Evolutionary conservation across 495 filamentous ascomycete species (phyloP), one percentile per base, ranked within the genome.

Genomic region (Endocarpon pusillum): DNA sequence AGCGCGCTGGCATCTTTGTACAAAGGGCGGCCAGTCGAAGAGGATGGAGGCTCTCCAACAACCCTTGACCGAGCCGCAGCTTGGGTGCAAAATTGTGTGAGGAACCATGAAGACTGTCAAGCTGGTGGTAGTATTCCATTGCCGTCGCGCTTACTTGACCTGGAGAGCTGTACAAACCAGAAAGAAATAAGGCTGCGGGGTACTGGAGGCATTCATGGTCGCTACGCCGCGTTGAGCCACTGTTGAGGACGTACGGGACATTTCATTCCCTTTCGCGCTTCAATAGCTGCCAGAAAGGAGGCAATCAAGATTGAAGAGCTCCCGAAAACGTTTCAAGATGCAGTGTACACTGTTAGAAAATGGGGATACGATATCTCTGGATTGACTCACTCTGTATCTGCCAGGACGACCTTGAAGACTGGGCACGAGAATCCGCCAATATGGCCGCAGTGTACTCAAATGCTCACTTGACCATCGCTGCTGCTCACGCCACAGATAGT

Each of bases 341-440:
- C 34, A n/a, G 26, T 42, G 8, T 21, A 22, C 1, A 11, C 19
- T 39, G 14, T 19, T 36, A 19, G 16, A 14, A 19, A 1, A 41
- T 57, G 6, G 53, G 39, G 1, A 7, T 42, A 12, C 34, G 24
- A 11, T 55, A 43, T 22, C 31, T 59, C 3, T 58, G 55, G 57
- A 49, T 61, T n/a, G 57, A 59, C 35, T 57, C 54, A 1, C 23
- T 61, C 9, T 59, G 57, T 38, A 62, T 61, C 19, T 50, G 59
- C 14, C 58, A 63, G 32, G 46, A 49, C 2, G 36, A 39, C 6
- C 20, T 22, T 7, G 43, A 42, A 0, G 60, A 63, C 37, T 64
- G 52, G 45, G 29, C 40, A 16, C 16, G n/a, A 7, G 48, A 62
- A 35, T 32, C 52, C 9, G 41, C 36, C 18, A 28, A 25, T 6